Conservation (phyloP, 352 stramenopile genomes). For the Phytophthora chlamydospora region DNA sequence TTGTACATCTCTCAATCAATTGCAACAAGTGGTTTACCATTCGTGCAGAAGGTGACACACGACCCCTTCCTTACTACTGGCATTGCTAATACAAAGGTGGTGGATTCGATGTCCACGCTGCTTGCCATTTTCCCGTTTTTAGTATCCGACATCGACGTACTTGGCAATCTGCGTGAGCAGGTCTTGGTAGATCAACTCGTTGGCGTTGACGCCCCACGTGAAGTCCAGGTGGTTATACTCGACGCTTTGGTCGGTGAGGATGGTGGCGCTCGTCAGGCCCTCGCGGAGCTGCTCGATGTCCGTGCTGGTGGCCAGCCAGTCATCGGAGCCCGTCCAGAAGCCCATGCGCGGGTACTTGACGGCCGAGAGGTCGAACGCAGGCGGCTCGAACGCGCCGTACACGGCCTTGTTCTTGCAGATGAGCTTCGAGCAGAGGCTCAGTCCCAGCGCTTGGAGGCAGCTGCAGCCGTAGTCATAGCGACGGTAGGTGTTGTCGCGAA, state of each 20-base stretch:
- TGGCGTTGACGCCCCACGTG: conserved; percentile 68
- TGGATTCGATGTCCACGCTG: neutral
- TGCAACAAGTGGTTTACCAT: too few species aligned
- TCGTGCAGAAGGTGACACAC: neutral
- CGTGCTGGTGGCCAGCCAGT: conserved; percentile 53
- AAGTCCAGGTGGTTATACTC: conserved; percentile 76
- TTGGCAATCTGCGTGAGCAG: conserved; percentile 60
- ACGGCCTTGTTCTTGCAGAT: conserved; percentile 66
- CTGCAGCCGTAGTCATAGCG: conserved; percentile 69
- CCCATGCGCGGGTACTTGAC: conserved; percentile 58
- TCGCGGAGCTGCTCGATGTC: conserved; percentile 56
- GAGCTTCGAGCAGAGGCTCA: conserved; percentile 44
- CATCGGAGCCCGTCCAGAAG: conserved; percentile 55
- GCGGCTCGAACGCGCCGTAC: conserved; percentile 57
- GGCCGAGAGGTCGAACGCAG: conserved; percentile 45
- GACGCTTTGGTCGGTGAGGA: conserved; percentile 55
- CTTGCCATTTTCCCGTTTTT: neutral
- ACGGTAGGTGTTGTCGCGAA: conserved; percentile 63
- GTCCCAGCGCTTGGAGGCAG: conserved; percentile 41
- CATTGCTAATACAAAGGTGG: neutral
- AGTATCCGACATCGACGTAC: conserved; percentile 61
- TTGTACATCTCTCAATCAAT: neutral
- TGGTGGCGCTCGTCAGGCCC: conserved; percentile 49
- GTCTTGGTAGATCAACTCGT: conserved; percentile 60
- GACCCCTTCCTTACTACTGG: neutral